Base-by-base conservation (phyloP, 306 rosid species). In the Lathyrus tuberosus region DNA sequence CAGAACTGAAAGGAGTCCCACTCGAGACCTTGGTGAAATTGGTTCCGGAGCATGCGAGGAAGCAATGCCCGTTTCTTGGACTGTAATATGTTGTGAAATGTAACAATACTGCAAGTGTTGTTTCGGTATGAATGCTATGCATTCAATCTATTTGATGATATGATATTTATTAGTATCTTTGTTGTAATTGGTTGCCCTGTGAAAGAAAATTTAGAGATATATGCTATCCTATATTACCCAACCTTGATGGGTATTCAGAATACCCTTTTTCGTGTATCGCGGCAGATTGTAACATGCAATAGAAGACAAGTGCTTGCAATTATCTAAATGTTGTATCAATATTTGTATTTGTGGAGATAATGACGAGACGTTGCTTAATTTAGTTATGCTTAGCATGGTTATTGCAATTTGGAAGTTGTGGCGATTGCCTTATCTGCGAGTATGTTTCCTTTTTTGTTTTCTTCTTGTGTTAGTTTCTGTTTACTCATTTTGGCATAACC, bases 41-140 rank as follows among this genome's bases (percentile, higher is more conserved):
- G 85, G 81, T 93, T 78, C 98, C 98, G 22, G 96, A 90, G 80
- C 98, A 93, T 47, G 93, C 90, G 10, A 85, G 96, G 87, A 93
- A 93, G 96, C 96, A 92, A 78, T 87, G 95, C 61, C 72, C 92
- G 64, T 77, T 89, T 84, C 92, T 80, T 78, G 95, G 96, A 81
- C 67, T 87, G 83, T 77, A 84, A 92, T 68, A 74, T 83, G 78
- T 56, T 49, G 76, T 78, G 82, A 70, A 58, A 70, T 86, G 78
- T 85, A 77, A 72, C 79, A 70, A 54, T 71, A 31, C 47, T 22
- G 38, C 70, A 35, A 72, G 81, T 70, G 81, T 70, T 79, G 83
- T 71, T 67, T 51, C 74, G 24, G 18, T 33, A 59, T 76, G 82
- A 80, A 77, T 76, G 84, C 82, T 15, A 28, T 40, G 76, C 54